phyloP scores from a whole-genome alignment of 352 stramenopile genomes.

The Phytophthora kernoviae region DNA sequence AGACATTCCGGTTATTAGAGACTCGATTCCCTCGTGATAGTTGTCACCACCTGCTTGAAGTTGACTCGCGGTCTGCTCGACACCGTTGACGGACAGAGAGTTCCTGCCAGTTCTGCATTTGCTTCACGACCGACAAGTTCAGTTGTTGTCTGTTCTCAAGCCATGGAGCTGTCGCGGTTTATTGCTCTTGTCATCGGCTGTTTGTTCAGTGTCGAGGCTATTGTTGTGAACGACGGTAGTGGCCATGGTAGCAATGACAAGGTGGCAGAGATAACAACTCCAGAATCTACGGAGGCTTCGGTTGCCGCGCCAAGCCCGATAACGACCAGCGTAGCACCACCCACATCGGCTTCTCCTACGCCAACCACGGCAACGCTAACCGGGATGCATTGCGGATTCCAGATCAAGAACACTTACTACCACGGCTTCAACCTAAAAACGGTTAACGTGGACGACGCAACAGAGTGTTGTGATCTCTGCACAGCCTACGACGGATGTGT shows the following conservation, averaged over 20 bases:
- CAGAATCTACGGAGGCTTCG: no score
- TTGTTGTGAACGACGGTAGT: not conserved
- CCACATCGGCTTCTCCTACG: no score
- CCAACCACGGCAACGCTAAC: not conserved
- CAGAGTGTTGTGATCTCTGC: conserved; percentile 42
- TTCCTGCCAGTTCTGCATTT: conserved; percentile 17
- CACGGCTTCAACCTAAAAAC: conserved; percentile 40
- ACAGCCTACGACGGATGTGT: conserved; percentile 34
- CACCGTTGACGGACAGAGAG: not conserved
- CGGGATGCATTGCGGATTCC: conserved; percentile 21
- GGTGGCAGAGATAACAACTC: not conserved
- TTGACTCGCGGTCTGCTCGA: not conserved
- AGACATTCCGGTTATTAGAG: conserved; percentile 7
- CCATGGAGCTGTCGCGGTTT: conserved; percentile 16
- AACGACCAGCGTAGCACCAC: no score
- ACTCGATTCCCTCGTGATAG: conserved; percentile 16
- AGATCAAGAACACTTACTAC: conserved; percentile 45
- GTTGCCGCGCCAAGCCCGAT: no score
- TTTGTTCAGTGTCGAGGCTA: not conserved
- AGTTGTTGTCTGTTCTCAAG: conserved; percentile 6
- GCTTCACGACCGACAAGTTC: not conserved
- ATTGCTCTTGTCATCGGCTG: conserved; percentile 4
- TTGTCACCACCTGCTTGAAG: conserved; percentile 21
- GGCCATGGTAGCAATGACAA: not conserved
- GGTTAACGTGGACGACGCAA: conserved; percentile 16